A percentile compares a stretch with the other conserved stretches of the same genome.
phyloP scores from a whole-genome alignment of 2,329 filamentous ascomycete species.

The Talaromyces marneffei region DNA sequence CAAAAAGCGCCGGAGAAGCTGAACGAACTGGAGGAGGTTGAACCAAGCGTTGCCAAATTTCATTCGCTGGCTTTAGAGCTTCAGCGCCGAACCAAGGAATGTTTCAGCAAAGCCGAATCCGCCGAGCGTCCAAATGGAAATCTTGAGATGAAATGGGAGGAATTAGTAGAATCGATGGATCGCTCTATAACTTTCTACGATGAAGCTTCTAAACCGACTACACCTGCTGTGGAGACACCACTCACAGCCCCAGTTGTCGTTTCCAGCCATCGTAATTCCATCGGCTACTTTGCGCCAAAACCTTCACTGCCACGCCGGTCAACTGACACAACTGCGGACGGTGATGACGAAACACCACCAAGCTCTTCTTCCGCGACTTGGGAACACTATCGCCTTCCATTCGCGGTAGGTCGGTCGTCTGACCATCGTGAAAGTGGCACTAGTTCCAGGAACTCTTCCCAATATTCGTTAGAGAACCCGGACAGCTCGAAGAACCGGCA shows the following conservation, averaged over 20 bases:
- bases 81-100: conserved; percentile 41
- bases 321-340: conserved; percentile 33
- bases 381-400: conserved; percentile 39
- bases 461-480: conserved; percentile 39
- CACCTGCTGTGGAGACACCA: conserved; percentile 31
- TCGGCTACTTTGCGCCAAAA: conserved; percentile 35
- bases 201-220: conserved; percentile 35
- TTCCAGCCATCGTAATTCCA: conserved; percentile 36
- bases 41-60: conserved; percentile 37
- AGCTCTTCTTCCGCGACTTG: conserved; percentile 40
- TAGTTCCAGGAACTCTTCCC: conserved; percentile 42
- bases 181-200: conserved; percentile 38
- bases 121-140: conserved; percentile 44
- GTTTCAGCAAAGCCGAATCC: conserved; percentile 42
- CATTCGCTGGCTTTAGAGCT: conserved; percentile 40
- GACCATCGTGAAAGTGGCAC: conserved; percentile 11
- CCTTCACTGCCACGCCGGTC: conserved; percentile 35
- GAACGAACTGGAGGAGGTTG: conserved; percentile 33
- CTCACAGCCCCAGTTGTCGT: conserved; percentile 26
- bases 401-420: conserved; percentile 21
- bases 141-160: conserved; percentile 46
- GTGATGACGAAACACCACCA: conserved; percentile 42
- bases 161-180: conserved; percentile 45
- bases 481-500: conserved; percentile 33
- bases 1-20: conserved; percentile 37